Percentiles rank a stretch among this genome's conserved stretches.
These are phyloP conservation scores for Arabidopsis hybrid DNA, from an alignment of 441 rosid genomes.

Conservation along the genomic window DNA sequence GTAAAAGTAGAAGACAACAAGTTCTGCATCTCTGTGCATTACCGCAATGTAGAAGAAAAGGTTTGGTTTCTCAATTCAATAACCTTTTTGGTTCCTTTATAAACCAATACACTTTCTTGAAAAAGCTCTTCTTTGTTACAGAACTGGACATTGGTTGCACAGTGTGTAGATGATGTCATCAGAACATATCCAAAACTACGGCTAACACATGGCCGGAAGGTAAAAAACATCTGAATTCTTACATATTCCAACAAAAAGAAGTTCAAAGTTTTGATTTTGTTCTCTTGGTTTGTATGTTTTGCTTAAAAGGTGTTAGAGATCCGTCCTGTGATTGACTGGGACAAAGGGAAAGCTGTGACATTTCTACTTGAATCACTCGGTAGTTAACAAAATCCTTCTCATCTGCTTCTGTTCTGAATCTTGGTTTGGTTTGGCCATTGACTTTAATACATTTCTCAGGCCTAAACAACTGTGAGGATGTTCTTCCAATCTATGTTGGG, in stretches of 20 bases:
- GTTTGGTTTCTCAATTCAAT: constrained; percentile 43
- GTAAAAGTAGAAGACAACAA: constrained; percentile 87
- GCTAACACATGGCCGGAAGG: constrained; percentile 95
- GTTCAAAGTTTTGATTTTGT: constrained; percentile 14
- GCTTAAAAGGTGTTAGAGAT: constrained; percentile 65
- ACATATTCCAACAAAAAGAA: neutral
- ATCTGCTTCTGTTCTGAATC: constrained; percentile 15
- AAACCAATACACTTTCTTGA: neutral
- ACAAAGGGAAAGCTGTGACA: constrained; percentile 94
- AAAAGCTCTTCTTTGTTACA: constrained; percentile 41
- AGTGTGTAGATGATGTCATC: constrained; percentile 63
- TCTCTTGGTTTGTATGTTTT: constrained; percentile 7
- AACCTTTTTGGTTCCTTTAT: neutral
- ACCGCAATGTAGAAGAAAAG: constrained; percentile 88
- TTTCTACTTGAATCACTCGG: constrained; percentile 97
- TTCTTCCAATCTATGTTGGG: constrained; percentile 94
- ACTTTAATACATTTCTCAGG: constrained; percentile 52
- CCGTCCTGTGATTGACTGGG: constrained; percentile 94
- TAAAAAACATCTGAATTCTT: constrained; percentile 22
- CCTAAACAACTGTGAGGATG: constrained; percentile 70
- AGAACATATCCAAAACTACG: constrained; percentile 72
- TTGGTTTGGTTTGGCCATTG: constrained; percentile 3
- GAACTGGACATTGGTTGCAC: constrained; percentile 76
- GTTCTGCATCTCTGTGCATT: constrained; percentile 94
- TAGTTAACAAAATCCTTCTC: constrained; percentile 37